Evolutionary conservation across 139 green algal species (phyloP).

Genomic region (Coelastrella sp.): DNA sequence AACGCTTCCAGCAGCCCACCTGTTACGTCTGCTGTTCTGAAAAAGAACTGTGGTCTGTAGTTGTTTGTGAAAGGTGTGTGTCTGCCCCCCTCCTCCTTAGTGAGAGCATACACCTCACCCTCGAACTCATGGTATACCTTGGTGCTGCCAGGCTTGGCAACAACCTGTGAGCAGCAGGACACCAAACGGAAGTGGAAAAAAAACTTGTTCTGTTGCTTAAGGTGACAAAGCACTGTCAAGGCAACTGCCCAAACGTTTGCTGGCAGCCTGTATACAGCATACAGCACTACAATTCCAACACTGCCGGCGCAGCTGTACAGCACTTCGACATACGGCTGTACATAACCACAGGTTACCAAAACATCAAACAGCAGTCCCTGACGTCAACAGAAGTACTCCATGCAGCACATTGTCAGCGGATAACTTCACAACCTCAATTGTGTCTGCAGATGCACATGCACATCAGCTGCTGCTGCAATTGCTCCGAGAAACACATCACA

Average conservation of each 20-base stretch:
- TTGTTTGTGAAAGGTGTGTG: slow-evolving; percentile 99
- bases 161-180: slow-evolving; percentile 58
- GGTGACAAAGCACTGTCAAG: no score
- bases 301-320: neutral
- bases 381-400: no score
- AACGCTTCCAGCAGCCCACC: neutral
- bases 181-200: neutral
- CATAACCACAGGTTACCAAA: neutral
- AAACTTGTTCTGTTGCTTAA: no score
- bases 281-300: neutral
- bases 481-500: neutral
- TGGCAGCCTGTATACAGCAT: neutral
- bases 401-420: no score
- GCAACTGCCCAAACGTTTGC: no score
- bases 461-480: neutral
- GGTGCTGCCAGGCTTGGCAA: slow-evolving; percentile 89
- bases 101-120: slow-evolving; percentile 95
- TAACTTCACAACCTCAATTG: no score
- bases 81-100: slow-evolving; percentile 98
- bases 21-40: slow-evolving; percentile 68
- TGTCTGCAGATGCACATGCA: neutral
- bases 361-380: no score
- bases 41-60: slow-evolving; percentile 99
- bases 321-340: neutral
- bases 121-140: slow-evolving; percentile 88